phyloP scores from a whole-genome alignment of 352 stramenopile genomes.

The Stramenopiles sp. region DNA sequence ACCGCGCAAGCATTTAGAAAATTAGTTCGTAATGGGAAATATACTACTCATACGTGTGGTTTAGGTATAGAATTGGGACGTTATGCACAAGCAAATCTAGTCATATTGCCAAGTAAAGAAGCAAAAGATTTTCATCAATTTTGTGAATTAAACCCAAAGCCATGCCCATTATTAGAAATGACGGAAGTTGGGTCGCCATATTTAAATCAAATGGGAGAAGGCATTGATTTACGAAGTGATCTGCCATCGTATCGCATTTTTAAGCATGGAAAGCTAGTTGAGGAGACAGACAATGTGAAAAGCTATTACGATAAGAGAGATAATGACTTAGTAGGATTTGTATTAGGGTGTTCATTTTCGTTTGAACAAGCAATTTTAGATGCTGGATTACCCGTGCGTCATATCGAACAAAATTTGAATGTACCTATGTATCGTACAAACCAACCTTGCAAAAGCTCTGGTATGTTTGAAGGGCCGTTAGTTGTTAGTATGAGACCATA shows the following conservation, averaged over 20 bases:
- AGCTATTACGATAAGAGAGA: constrained; percentile 28
- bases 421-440: constrained; percentile 53
- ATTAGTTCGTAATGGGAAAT: too few relatives aligned
- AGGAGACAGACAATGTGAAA: constrained; percentile 33
- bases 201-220: constrained; percentile 8
- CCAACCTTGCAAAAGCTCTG: constrained; percentile 29
- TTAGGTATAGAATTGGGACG: too few relatives aligned
- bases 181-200: constrained; percentile 12
- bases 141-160: constrained; percentile 44
- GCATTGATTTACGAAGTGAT: constrained; percentile 36
- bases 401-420: constrained; percentile 38
- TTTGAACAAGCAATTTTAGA: constrained; percentile 40
- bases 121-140: constrained; percentile 51
- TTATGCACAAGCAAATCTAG: constrained; percentile 46
- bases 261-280: constrained; percentile 28
- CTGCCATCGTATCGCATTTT: constrained; percentile 41
- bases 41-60: too few relatives aligned
- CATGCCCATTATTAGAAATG: constrained; percentile 37
- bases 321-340: constrained; percentile 36
- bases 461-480: constrained; percentile 33
- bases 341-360: constrained; percentile 50
- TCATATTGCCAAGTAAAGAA: constrained; percentile 33
- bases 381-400: constrained; percentile 32
- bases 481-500: constrained; percentile 54
- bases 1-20: too few relatives aligned